A percentile compares a stretch with the other conserved stretches of the same genome.
Evolutionary conservation across 371 early-diverging fungal species (phyloP).

Genomic region (Actinomortierella ambigua): DNA sequence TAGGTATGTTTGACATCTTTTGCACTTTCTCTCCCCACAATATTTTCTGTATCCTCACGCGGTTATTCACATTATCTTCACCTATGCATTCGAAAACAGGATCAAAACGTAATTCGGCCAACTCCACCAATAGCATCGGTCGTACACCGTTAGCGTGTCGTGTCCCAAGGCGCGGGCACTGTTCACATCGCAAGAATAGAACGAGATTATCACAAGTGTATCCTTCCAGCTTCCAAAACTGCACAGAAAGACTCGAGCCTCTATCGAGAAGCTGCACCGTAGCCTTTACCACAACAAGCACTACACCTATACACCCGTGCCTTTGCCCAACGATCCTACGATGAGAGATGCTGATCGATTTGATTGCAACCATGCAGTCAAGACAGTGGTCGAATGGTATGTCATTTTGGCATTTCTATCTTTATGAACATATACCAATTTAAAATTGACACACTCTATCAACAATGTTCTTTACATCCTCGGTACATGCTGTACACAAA

Average conservation of each 20-base stretch:
- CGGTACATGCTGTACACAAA: constrained; percentile 7
- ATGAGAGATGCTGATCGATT: constrained; percentile 7
- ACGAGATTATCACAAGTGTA: constrained; percentile 6
- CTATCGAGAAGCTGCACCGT: constrained; percentile 6
- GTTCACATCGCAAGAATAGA: constrained; percentile 5
- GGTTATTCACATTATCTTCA: background rate
- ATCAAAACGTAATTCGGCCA: constrained; percentile 2
- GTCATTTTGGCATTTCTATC: constrained; percentile 2
- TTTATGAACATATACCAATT: constrained; percentile 3
- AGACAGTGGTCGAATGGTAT: constrained; percentile 8
- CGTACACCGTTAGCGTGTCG: constrained; percentile 3
- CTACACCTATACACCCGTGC: constrained; percentile 4
- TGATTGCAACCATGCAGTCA: constrained; percentile 6
- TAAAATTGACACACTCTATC: constrained; percentile 3
- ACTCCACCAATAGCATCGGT: constrained; percentile 6
- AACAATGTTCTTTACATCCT: constrained; percentile 1
- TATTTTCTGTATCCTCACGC: background rate
- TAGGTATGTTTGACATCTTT: constrained; percentile 1
- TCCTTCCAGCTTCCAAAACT: constrained; percentile 5
- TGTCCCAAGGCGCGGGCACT: constrained; percentile 1
- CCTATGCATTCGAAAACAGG: background rate
- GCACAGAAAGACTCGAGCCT: constrained; percentile 1
- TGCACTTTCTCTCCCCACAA: background rate
- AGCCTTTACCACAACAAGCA: constrained; percentile 3
- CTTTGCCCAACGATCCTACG: constrained; percentile 1